Evolutionary conservation across 495 filamentous ascomycete genomes (phyloP).

Genomic region (Neurospora sp.): DNA sequence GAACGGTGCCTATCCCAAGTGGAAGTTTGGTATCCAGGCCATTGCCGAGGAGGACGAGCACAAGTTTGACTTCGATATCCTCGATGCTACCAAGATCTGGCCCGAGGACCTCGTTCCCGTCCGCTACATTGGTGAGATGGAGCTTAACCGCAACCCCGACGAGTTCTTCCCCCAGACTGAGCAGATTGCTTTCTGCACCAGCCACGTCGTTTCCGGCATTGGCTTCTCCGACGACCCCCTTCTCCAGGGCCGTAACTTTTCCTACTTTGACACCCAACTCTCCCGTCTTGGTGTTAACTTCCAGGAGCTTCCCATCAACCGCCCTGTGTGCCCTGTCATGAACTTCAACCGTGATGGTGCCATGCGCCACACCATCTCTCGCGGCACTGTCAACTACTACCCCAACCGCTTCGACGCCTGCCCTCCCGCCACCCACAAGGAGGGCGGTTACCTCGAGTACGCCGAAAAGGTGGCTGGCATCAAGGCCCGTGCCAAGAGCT

Average conservation of each 20-base stretch:
- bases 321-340: constrained; percentile 63
- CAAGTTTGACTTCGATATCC: constrained; percentile 82
- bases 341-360: constrained; percentile 70
- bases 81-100: constrained; percentile 91
- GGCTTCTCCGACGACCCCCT: constrained; percentile 80
- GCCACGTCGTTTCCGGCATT: constrained; percentile 78
- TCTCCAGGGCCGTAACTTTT: constrained; percentile 76
- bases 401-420: constrained; percentile 64
- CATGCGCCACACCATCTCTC: constrained; percentile 45
- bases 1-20: constrained; percentile 60
- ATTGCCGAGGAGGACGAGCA: constrained; percentile 61
- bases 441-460: constrained; percentile 62
- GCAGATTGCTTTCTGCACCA: constrained; percentile 77
- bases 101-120: constrained; percentile 76
- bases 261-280: constrained; percentile 80
- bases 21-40: constrained; percentile 75
- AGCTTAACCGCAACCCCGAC: constrained; percentile 74
- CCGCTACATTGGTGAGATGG: constrained; percentile 69
- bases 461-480: constrained; percentile 55
- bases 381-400: constrained; percentile 78
- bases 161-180: constrained; percentile 84
- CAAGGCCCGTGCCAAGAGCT: constrained; percentile 57
- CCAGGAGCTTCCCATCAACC: constrained; percentile 79
- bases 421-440: constrained; percentile 46
- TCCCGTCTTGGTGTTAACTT: constrained; percentile 75